Percentiles rank a stretch among this genome's conserved stretches.
These are phyloP conservation scores for Hygrophila difformis DNA, from an alignment of 257 asterid species.

Conservation along the genomic window DNA sequence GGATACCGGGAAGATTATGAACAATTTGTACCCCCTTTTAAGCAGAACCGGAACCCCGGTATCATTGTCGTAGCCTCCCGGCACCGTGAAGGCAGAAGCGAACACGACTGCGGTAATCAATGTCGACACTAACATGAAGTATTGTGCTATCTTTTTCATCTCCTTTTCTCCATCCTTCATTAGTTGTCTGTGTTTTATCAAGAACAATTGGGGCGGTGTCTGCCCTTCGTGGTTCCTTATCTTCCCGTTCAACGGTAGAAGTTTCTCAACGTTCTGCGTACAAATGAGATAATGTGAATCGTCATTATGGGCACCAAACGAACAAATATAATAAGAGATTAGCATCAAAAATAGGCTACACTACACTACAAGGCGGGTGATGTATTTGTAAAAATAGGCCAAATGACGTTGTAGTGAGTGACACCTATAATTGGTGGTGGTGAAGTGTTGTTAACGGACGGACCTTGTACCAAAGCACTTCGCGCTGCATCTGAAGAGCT, in stretches of 20 bases:
- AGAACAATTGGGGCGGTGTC: conserved; percentile 20
- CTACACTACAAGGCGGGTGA: too few relatives aligned
- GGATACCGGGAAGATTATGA: conserved; percentile 19
- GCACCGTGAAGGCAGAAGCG: conserved; percentile 32
- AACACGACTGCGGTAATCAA: conserved; percentile 32
- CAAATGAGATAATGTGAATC: too few relatives aligned
- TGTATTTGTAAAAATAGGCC: too few relatives aligned
- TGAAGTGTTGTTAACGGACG: too few relatives aligned
- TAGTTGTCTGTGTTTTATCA: conserved; percentile 10
- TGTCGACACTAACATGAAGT: conserved; percentile 28
- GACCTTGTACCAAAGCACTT: conserved; percentile 33
- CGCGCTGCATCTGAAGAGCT: conserved; percentile 35
- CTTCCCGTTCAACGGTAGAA: conserved; percentile 9
- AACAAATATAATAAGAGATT: too few relatives aligned
- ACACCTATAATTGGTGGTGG: too few relatives aligned
- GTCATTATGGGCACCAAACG: too few relatives aligned
- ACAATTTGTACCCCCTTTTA: conserved; percentile 1
- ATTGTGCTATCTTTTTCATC: conserved; percentile 26
- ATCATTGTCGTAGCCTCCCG: conserved; percentile 25
- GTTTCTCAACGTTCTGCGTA: too few relatives aligned
- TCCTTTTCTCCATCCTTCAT: conserved; percentile 30
- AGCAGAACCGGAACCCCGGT: conserved; percentile 18
- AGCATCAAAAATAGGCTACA: too few relatives aligned
- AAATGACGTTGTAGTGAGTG: too few relatives aligned
- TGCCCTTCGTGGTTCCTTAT: conserved; percentile 10